Evolutionary conservation across 2,329 filamentous ascomycete species (phyloP).

Genomic region (Colletotrichum scovillei): DNA sequence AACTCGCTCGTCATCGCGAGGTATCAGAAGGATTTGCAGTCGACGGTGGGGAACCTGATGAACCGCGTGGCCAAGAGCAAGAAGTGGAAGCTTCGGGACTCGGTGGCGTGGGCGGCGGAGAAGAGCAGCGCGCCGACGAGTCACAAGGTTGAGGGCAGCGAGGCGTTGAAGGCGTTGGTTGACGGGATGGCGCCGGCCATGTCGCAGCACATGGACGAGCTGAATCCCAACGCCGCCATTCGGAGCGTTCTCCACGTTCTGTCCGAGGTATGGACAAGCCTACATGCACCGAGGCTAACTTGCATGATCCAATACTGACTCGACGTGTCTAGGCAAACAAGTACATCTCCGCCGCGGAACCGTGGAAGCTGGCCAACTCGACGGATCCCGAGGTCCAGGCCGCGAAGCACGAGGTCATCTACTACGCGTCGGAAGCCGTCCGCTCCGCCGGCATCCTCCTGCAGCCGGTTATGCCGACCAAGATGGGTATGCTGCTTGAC

Average conservation of each 20-base stretch:
- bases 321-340: conserved; percentile 49
- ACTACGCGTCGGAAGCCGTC: conserved; percentile 78
- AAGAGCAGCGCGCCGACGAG: neutral
- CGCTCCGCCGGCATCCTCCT: conserved; percentile 86
- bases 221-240: conserved; percentile 75
- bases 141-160: neutral
- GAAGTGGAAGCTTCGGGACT: conserved; percentile 74
- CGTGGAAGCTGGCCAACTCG: conserved; percentile 72
- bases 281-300: neutral
- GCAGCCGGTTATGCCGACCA: conserved; percentile 90
- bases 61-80: conserved; percentile 76
- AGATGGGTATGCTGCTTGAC: conserved; percentile 79
- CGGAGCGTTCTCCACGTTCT: conserved; percentile 72
- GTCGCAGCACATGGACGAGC: conserved; percentile 67
- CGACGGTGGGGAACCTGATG: conserved; percentile 83
- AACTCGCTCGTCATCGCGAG: conserved; percentile 79
- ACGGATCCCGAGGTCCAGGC: conserved; percentile 46
- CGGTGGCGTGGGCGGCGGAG: conserved; percentile 53
- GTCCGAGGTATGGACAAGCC: conserved; percentile 59
- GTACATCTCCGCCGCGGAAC: conserved; percentile 68
- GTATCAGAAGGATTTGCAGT: conserved; percentile 84
- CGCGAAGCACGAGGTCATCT: conserved; percentile 72
- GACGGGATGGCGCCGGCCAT: conserved; percentile 43
- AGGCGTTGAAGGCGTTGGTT: conserved; percentile 43
- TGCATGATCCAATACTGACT: conserved; percentile 32